Conservation (phyloP, 2,329 filamentous ascomycete species). For the Aspergillus latus region DNA sequence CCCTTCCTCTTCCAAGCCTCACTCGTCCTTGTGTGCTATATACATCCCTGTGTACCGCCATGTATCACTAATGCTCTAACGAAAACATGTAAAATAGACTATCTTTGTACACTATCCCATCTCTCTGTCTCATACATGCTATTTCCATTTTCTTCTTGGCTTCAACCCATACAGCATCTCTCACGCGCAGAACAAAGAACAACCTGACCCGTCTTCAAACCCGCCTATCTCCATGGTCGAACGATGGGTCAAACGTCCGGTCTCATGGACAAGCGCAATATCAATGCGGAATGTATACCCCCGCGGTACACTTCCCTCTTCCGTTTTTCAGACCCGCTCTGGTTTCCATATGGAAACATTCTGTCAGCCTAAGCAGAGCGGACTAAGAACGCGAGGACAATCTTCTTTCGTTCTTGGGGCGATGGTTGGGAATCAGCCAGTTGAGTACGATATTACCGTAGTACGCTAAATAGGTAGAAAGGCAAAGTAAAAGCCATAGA, state of each 20-base stretch:
- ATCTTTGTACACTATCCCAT: slow-evolving; percentile 23
- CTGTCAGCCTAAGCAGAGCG: slow-evolving; percentile 49
- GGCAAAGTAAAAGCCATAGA: not conserved
- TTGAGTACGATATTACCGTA: no score
- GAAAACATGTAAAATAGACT: slow-evolving; percentile 22
- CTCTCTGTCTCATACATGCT: slow-evolving; percentile 1
- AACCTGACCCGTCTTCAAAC: slow-evolving; percentile 51
- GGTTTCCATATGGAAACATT: slow-evolving; percentile 29
- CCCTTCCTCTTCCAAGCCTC: not conserved
- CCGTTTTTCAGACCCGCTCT: slow-evolving; percentile 57
- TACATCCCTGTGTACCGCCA: slow-evolving; percentile 4
- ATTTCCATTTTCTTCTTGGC: slow-evolving; percentile 6
- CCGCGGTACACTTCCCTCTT: slow-evolving; percentile 36
- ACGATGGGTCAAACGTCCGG: slow-evolving; percentile 47
- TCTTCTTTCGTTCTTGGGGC: not conserved
- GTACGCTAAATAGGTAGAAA: not conserved
- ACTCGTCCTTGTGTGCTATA: not conserved
- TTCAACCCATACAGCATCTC: not conserved
- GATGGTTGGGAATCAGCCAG: not conserved
- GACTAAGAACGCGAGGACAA: slow-evolving; percentile 60
- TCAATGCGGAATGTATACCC: slow-evolving; percentile 37
- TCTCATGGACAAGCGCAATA: slow-evolving; percentile 49
- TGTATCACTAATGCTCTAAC: slow-evolving; percentile 22
- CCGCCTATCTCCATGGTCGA: slow-evolving; percentile 44
- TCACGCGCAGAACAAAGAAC: slow-evolving; percentile 40